These are phyloP conservation scores for Adansonia rubrostipa DNA, from an alignment of 441 rosid species.

Conservation along the genomic window DNA sequence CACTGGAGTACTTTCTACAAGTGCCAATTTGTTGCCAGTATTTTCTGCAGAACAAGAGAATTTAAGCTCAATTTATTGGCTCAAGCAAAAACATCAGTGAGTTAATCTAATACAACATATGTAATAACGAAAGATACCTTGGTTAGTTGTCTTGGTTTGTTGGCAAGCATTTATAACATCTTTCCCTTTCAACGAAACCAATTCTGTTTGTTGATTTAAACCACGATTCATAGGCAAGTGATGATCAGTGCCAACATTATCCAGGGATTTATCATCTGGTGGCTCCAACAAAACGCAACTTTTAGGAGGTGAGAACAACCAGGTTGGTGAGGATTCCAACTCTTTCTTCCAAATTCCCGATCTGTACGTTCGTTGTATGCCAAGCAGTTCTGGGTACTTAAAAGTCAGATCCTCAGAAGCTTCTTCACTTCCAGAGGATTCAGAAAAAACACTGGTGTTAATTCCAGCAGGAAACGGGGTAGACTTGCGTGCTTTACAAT, in stretches of 20 bases:
- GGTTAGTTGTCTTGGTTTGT: conserved; percentile 31
- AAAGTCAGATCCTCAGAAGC: conserved; percentile 18
- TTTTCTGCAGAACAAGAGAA: conserved; percentile 36
- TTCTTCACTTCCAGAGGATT: conserved; percentile 44
- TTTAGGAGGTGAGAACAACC: conserved; percentile 92
- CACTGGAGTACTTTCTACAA: conserved; percentile 63
- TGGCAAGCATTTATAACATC: conserved; percentile 26
- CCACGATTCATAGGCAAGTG: conserved; percentile 29
- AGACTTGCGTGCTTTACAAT: conserved; percentile 41
- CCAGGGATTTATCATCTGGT: conserved; percentile 45
- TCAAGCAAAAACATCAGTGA: conserved; percentile 5
- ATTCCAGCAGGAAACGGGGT: conserved; percentile 62
- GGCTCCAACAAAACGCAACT: conserved; percentile 75
- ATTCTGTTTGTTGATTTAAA: conserved; percentile 34
- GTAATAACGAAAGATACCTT: conserved; percentile 25
- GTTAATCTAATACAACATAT: not conserved
- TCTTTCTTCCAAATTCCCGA: conserved; percentile 52
- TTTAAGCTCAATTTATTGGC: conserved; percentile 4
- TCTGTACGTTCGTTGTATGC: conserved; percentile 48
- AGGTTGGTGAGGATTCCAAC: conserved; percentile 65
- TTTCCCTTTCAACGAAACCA: conserved; percentile 27
- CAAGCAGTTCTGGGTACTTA: conserved; percentile 80
- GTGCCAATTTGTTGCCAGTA: conserved; percentile 29
- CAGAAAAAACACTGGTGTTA: conserved; percentile 46
- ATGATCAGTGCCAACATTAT: conserved; percentile 30